Evolutionary conservation across 306 rosid genomes (phyloP).

Genomic region (Crotalaria pallida): DNA sequence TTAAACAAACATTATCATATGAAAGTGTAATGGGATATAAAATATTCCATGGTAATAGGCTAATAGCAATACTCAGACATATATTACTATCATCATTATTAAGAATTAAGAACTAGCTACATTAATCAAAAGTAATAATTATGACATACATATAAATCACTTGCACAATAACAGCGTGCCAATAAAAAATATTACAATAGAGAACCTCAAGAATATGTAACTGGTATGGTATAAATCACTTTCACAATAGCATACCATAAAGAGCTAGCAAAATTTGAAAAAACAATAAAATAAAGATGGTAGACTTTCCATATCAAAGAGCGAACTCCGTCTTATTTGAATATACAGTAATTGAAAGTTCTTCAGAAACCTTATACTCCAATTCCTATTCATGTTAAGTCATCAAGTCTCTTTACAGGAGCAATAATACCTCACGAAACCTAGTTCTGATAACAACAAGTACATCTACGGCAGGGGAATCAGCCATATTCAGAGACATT

Average conservation of each 20-base stretch:
- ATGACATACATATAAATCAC: not conserved
- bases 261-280: not conserved
- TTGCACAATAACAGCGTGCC: not conserved
- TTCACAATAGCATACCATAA: no score
- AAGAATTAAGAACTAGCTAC: constrained; percentile 40
- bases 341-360: not conserved
- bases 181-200: not conserved
- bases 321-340: not conserved
- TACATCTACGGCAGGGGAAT: no score
- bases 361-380: not conserved
- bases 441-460: not conserved
- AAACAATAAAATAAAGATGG: not conserved
- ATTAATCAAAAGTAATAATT: no score
- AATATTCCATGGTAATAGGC: not conserved
- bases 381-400: not conserved
- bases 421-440: not conserved
- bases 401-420: not conserved
- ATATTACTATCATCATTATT: not conserved
- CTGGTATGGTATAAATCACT: not conserved
- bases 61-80: not conserved
- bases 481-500: no score
- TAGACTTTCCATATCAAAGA: constrained; percentile 3
- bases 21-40: not conserved
- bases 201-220: not conserved
- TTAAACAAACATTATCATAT: constrained; percentile 1